These are phyloP conservation scores for Xylariaceae sp. DNA, from an alignment of 2,329 filamentous ascomycete species.

Conservation along the genomic window DNA sequence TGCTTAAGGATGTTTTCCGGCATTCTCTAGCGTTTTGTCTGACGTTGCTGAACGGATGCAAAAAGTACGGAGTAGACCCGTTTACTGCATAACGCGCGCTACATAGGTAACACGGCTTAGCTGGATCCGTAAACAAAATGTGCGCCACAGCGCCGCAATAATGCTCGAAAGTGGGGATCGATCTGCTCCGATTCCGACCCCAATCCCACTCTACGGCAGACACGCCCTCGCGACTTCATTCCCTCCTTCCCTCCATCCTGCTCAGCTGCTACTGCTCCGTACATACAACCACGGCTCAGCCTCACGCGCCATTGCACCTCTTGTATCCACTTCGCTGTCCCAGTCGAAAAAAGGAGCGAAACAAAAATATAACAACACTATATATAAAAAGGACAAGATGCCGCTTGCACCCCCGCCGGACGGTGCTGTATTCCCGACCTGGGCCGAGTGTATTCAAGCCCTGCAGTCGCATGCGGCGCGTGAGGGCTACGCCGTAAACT, in stretches of 20 bases:
- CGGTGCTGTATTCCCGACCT: constrained; percentile 23
- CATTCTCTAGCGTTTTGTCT: neutral
- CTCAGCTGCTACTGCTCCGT: neutral
- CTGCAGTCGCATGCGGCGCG: constrained; percentile 25
- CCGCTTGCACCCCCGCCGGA: constrained; percentile 24
- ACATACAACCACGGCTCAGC: neutral
- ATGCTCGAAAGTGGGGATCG: constrained; percentile 6
- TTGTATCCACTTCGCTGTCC: neutral
- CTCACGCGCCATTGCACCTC: neutral
- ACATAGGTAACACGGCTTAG: no score
- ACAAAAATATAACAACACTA: no score
- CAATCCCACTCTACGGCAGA: constrained; percentile 13
- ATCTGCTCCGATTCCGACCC: constrained; percentile 1
- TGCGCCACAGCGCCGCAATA: neutral
- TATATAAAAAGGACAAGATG: constrained; percentile 16
- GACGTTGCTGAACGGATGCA: neutral
- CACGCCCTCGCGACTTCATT: constrained; percentile 16
- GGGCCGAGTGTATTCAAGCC: constrained; percentile 24
- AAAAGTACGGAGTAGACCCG: neutral
- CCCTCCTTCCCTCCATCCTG: neutral
- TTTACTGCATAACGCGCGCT: neutral
- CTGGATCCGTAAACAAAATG: neutral
- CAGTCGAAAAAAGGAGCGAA: neutral
- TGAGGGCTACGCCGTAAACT: constrained; percentile 27
- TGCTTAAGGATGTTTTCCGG: no score